Percentiles rank a stretch among this genome's conserved stretches.
These are phyloP conservation scores for Cryptococcus sp. DNA, from an alignment of 1,284 basidiomycete species.

Conservation along the genomic window DNA sequence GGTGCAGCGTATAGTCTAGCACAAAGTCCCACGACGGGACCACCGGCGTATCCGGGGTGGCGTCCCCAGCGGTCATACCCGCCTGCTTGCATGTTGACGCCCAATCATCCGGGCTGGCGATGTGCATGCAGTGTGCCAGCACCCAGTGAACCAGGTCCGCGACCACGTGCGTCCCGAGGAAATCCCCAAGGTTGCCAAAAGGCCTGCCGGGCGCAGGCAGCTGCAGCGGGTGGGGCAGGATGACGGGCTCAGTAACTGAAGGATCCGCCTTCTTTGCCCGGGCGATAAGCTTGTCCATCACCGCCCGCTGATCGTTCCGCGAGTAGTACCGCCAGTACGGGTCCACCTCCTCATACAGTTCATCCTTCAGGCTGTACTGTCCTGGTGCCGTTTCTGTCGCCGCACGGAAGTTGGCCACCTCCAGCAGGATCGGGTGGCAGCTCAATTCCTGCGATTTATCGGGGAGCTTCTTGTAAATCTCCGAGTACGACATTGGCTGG, in stretches of 20 bases:
- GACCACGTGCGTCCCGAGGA: slow-evolving; percentile 32
- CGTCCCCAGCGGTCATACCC: background rate
- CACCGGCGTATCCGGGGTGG: slow-evolving; percentile 14
- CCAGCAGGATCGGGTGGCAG: slow-evolving; percentile 74
- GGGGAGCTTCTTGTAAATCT: slow-evolving; percentile 84
- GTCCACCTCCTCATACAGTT: slow-evolving; percentile 80
- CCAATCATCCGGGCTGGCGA: slow-evolving; percentile 33
- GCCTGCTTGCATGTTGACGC: slow-evolving; percentile 2
- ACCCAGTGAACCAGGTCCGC: slow-evolving; percentile 37
- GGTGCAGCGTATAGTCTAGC: slow-evolving; percentile 80
- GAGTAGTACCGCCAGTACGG: slow-evolving; percentile 97
- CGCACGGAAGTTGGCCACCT: slow-evolving; percentile 77
- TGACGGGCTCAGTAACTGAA: slow-evolving; percentile 58
- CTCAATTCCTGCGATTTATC: slow-evolving; percentile 79
- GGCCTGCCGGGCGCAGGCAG: slow-evolving; percentile 49
- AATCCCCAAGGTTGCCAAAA: slow-evolving; percentile 36
- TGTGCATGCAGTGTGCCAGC: slow-evolving; percentile 36
- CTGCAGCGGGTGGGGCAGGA: slow-evolving; percentile 67
- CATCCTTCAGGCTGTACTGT: slow-evolving; percentile 81
- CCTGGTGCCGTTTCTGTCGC: slow-evolving; percentile 72
- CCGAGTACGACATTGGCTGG: slow-evolving; percentile 84
- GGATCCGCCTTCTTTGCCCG: slow-evolving; percentile 61
- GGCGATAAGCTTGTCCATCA: slow-evolving; percentile 72
- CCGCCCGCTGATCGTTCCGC: slow-evolving; percentile 89
- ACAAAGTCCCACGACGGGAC: slow-evolving; percentile 54